Evolutionary conservation across 129 eudicot genomes (phyloP).

Genomic region (Flaveria bidentis): DNA sequence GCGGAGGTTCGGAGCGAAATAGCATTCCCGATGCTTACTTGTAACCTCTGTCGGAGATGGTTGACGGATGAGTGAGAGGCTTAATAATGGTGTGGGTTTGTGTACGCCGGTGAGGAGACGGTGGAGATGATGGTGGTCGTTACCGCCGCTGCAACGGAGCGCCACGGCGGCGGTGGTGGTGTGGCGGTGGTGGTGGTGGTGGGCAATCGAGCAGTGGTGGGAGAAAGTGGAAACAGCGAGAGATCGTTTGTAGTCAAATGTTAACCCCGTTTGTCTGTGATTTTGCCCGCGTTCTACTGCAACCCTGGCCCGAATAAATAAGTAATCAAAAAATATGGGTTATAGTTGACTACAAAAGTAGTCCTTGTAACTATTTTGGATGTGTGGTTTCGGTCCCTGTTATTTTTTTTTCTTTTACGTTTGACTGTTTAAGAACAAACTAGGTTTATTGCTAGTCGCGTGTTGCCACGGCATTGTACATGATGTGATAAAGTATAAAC

Average conservation of each 20-base stretch:
- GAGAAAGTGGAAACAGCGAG: conserved; percentile 24
- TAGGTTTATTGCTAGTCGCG: too few relatives aligned
- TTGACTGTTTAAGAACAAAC: too few relatives aligned
- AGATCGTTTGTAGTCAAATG: conserved; percentile 30
- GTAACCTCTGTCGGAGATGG: neutral
- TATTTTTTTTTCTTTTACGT: neutral
- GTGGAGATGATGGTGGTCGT: conserved; percentile 14
- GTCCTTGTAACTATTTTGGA: neutral
- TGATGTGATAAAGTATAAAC: too few relatives aligned
- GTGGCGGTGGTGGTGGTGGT: conserved; percentile 28
- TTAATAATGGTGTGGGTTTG: conserved; percentile 19
- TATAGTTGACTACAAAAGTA: neutral
- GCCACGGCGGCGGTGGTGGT: conserved; percentile 36
- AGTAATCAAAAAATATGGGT: neutral
- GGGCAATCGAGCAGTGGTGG: conserved; percentile 35
- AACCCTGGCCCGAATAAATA: conserved; percentile 38
- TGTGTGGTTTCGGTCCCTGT: neutral
- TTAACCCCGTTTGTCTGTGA: conserved; percentile 36
- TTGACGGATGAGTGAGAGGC: conserved; percentile 6
- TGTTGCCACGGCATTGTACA: too few relatives aligned
- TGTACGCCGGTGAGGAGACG: neutral
- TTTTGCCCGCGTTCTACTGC: conserved; percentile 40
- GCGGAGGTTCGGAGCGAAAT: neutral
- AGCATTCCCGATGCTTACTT: conserved; percentile 20
- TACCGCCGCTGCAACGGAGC: conserved; percentile 35